These are phyloP conservation scores for Scheffersomyces cryptocercus DNA, from an alignment of 1,139 yeast genomes.

Conservation along the genomic window DNA sequence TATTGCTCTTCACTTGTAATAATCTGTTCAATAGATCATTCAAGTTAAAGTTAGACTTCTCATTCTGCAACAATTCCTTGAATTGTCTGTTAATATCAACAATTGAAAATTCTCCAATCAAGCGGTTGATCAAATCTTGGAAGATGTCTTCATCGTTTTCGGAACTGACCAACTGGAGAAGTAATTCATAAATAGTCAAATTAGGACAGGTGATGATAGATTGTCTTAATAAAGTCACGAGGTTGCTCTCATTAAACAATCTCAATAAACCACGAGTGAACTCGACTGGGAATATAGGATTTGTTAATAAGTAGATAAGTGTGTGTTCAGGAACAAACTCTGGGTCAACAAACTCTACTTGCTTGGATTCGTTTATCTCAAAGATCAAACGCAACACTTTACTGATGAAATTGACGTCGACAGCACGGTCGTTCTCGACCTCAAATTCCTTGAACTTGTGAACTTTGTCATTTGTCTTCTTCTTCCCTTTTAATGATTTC, in stretches of 20 bases:
- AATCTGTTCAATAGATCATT: constrained; percentile 41
- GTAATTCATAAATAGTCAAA: constrained; percentile 61
- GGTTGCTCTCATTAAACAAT: constrained; percentile 38
- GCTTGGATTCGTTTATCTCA: constrained; percentile 14
- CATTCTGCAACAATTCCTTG: constrained; percentile 19
- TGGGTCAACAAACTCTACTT: constrained; percentile 19
- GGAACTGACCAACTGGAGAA: constrained; percentile 39
- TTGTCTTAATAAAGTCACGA: constrained; percentile 71
- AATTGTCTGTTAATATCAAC: constrained; percentile 45
- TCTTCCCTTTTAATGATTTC: constrained; percentile 13
- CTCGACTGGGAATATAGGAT: constrained; percentile 75
- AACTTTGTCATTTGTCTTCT: constrained; percentile 10
- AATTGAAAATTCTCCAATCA: constrained; percentile 59
- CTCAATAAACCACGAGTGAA: constrained; percentile 56
- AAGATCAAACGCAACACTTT: constrained; percentile 50
- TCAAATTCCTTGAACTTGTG: constrained; percentile 49
- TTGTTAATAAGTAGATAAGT: constrained; percentile 75
- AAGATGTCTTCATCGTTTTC: constrained; percentile 53
- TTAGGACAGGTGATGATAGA: constrained; percentile 80
- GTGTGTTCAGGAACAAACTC: constrained; percentile 57
- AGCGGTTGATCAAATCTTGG: constrained; percentile 65
- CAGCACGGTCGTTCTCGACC: constrained; percentile 65
- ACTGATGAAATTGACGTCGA: constrained; percentile 61
- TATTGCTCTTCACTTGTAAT: constrained; percentile 24
- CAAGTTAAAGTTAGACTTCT: constrained; percentile 30